These are phyloP conservation scores for Pythium aphanidermatum DNA, from an alignment of 352 stramenopile genomes.

Conservation along the genomic window DNA sequence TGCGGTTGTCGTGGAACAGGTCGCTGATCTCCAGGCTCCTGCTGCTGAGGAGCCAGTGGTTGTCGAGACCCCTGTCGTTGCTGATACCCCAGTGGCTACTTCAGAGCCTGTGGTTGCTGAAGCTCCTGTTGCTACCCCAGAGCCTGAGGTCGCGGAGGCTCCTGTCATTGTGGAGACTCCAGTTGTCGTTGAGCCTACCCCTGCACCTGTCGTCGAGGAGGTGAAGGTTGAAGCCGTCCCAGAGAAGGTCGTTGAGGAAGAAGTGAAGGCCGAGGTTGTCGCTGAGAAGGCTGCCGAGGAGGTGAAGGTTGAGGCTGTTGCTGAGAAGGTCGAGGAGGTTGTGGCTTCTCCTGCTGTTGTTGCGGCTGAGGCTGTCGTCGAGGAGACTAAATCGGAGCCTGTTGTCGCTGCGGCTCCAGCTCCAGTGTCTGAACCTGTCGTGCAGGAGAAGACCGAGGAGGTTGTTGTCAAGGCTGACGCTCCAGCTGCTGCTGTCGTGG, in stretches of 20 bases:
- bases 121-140: neutral
- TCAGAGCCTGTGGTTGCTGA: neutral
- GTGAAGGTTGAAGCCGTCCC: slow-evolving; percentile 1
- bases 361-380: neutral
- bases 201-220: slow-evolving; percentile 8
- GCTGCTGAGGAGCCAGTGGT: neutral
- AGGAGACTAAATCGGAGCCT: too few species aligned
- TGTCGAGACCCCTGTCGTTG: neutral
- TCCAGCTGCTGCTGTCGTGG: neutral
- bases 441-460: neutral
- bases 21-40: neutral
- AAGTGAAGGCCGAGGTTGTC: slow-evolving; percentile 35
- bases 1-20: neutral
- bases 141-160: neutral
- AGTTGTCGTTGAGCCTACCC: slow-evolving; percentile 4
- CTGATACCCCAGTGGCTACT: too few species aligned
- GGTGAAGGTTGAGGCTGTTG: neutral
- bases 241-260: slow-evolving; percentile 27
- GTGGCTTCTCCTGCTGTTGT: slow-evolving; percentile 1
- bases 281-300: slow-evolving; percentile 28
- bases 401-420: too few species aligned
- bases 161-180: slow-evolving; percentile 1
- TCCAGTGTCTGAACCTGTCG: neutral
- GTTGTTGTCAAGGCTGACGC: too few species aligned
- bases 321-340: neutral